A percentile compares a stretch with the other conserved stretches of the same genome.
phyloP scores from a whole-genome alignment of 2,329 filamentous ascomycete genomes.

The Cephalotrichum gorgonifer region DNA sequence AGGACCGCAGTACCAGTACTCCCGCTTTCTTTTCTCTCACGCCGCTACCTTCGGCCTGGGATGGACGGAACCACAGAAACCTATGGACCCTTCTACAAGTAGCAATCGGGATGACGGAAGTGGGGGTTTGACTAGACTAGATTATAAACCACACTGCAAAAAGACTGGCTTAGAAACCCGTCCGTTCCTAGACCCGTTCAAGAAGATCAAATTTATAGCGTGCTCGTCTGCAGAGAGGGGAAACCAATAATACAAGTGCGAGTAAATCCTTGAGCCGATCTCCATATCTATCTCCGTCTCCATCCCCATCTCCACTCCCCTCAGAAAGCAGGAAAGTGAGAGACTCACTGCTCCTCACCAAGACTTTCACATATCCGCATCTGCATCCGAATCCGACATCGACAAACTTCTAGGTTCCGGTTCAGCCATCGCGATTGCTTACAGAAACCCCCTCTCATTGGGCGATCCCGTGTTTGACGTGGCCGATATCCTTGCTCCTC shows the following conservation, averaged over 20 bases:
- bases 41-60: neutral
- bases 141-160: neutral
- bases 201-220: neutral
- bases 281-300: no score
- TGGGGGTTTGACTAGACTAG: neutral
- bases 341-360: neutral
- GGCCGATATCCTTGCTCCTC: conserved; percentile 1
- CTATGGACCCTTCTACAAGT: no score
- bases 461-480: conserved; percentile 3
- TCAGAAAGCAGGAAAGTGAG: neutral
- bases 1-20: neutral
- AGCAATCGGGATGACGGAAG: neutral
- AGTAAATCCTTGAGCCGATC: no score
- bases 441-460: neutral
- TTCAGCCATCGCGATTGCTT: neutral
- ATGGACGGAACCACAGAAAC: no score
- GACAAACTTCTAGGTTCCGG: neutral
- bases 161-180: neutral
- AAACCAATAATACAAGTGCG: no score
- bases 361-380: no score
- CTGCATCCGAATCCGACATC: neutral
- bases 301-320: neutral
- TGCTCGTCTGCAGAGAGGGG: neutral
- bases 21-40: neutral
- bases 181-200: neutral